Evolutionary conservation across 202 grass and related monocot species (phyloP).

Genomic region (Sporobolus alterniflorus): DNA sequence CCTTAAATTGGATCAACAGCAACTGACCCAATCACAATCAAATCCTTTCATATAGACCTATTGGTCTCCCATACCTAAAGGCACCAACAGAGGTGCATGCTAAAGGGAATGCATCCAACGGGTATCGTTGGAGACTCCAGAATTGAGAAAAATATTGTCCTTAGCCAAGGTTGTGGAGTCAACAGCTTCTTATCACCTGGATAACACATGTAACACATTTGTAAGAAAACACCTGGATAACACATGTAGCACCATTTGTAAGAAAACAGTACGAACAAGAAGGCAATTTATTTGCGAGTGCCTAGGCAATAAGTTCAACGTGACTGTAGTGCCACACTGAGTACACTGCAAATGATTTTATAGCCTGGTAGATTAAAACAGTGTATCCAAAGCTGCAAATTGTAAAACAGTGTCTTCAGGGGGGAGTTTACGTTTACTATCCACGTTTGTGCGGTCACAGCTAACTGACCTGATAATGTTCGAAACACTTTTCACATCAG

Average conservation of each 20-base stretch:
- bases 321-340: neutral
- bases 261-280: neutral
- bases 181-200: constrained; percentile 81
- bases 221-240: constrained; percentile 44
- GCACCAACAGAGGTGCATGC: constrained; percentile 94
- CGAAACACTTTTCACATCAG: too few relatives aligned
- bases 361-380: constrained; percentile 1
- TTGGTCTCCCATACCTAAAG: constrained; percentile 83
- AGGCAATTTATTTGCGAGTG: neutral
- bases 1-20: constrained; percentile 93
- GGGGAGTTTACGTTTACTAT: too few relatives aligned
- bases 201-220: constrained; percentile 19
- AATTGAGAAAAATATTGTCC: constrained; percentile 85
- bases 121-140: constrained; percentile 74
- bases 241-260: neutral
- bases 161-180: constrained; percentile 91
- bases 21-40: constrained; percentile 93
- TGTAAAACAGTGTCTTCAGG: too few relatives aligned
- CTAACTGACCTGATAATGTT: too few relatives aligned
- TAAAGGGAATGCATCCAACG: constrained; percentile 61
- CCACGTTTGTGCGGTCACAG: too few relatives aligned
- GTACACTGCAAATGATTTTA: neutral
- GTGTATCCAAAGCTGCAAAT: neutral
- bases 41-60: constrained; percentile 78
- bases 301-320: neutral